Evolutionary conservation across 1,284 basidiomycete species (phyloP).

Genomic region (Cutaneotrichosporon sp.): DNA sequence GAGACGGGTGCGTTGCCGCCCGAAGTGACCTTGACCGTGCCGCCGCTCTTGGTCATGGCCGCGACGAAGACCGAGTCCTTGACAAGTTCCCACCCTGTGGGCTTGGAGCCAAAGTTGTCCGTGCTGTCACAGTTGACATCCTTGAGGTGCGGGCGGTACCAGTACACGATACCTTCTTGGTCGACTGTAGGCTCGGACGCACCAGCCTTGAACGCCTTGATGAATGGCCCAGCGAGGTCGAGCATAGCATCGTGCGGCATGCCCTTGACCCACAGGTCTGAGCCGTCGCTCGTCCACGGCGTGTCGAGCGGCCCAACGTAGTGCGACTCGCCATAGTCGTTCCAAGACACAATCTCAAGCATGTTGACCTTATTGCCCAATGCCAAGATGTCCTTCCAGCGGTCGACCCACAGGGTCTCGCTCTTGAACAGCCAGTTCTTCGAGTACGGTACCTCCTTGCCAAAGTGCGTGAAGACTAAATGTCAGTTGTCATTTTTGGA

Average conservation of each 20-base stretch:
- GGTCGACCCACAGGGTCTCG: slow-evolving; percentile 49
- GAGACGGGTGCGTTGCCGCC: slow-evolving; percentile 38
- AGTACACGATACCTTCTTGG: slow-evolving; percentile 48
- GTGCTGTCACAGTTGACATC: slow-evolving; percentile 45
- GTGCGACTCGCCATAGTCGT: slow-evolving; percentile 53
- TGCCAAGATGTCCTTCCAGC: slow-evolving; percentile 50
- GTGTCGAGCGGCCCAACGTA: slow-evolving; percentile 46
- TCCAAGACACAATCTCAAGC: slow-evolving; percentile 54
- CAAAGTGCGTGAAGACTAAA: slow-evolving; percentile 51
- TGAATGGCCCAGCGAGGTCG: slow-evolving; percentile 51
- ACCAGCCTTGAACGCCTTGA: slow-evolving; percentile 50
- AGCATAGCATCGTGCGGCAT: slow-evolving; percentile 50
- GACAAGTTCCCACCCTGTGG: slow-evolving; percentile 26
- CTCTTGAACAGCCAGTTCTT: slow-evolving; percentile 54
- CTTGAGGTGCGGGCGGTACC: slow-evolving; percentile 52
- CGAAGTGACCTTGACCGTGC: slow-evolving; percentile 44
- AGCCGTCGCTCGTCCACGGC: slow-evolving; percentile 47
- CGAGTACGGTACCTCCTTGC: slow-evolving; percentile 43
- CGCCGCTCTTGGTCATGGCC: slow-evolving; percentile 42
- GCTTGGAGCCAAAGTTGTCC: slow-evolving; percentile 40
- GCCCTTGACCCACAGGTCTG: slow-evolving; percentile 43
- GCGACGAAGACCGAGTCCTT: slow-evolving; percentile 49
- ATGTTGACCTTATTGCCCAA: slow-evolving; percentile 34
- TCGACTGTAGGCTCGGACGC: slow-evolving; percentile 34
- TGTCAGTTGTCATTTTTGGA: slow-evolving; percentile 2